phyloP scores from a whole-genome alignment of 306 rosid species.

The Hippophae gyantsensis region DNA sequence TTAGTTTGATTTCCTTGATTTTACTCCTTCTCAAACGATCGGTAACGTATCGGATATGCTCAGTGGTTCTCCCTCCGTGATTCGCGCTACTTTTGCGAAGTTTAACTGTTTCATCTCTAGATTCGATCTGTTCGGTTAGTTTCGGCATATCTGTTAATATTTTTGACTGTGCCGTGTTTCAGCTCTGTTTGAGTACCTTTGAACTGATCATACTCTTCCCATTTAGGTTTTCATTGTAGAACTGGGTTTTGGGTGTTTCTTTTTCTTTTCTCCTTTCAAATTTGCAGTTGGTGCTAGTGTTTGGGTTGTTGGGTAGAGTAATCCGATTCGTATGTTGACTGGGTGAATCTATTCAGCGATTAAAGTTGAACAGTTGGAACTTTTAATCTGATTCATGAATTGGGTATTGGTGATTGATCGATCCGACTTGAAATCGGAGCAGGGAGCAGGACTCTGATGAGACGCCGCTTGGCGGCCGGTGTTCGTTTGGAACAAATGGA shows the following conservation, averaged over 20 bases:
- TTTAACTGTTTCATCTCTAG: neutral
- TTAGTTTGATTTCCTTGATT: neutral
- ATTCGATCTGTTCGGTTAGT: conserved; percentile 7
- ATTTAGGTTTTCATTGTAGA: neutral
- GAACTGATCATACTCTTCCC: conserved; percentile 1
- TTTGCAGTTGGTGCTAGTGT: neutral
- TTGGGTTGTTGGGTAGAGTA: neutral
- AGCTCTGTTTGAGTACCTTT: neutral
- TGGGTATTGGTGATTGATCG: conserved; percentile 18
- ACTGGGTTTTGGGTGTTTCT: conserved; percentile 8
- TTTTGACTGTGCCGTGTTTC: neutral
- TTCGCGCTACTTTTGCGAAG: neutral
- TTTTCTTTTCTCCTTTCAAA: neutral
- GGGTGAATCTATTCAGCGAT: neutral
- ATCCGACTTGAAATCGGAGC: conserved; percentile 2
- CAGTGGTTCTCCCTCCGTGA: conserved; percentile 8
- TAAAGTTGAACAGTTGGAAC: conserved; percentile 4
- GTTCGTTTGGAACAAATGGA: conserved; percentile 59
- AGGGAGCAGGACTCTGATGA: conserved; percentile 40
- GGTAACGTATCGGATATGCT: conserved; percentile 14
- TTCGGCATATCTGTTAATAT: neutral
- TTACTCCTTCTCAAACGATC: conserved; percentile 1
- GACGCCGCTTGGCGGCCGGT: conserved; percentile 60
- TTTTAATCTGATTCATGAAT: conserved; percentile 12
- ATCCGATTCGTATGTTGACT: conserved; percentile 7